These are phyloP conservation scores for Alternaria alternata DNA, from an alignment of 2,329 filamentous ascomycete species.

Conservation along the genomic window DNA sequence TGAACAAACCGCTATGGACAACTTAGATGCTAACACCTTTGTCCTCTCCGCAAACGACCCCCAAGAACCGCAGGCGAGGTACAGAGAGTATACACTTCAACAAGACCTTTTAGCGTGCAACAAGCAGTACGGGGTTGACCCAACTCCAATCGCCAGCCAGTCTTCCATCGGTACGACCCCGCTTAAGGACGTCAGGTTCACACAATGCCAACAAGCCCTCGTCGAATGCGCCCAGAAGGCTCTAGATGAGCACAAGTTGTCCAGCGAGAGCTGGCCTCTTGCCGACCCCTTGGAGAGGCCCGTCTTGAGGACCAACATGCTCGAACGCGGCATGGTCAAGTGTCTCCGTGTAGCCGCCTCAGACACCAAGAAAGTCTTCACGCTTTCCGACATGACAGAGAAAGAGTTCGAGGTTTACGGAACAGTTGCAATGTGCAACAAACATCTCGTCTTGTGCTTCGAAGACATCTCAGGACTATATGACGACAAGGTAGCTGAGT, in stretches of 20 bases:
- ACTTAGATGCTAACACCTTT: background rate
- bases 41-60: background rate
- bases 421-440: background rate
- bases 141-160: background rate
- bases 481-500: background rate
- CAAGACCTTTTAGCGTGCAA: background rate
- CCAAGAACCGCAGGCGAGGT: background rate
- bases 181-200: background rate
- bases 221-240: background rate
- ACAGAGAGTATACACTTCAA: background rate
- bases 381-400: background rate
- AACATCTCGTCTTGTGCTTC: background rate
- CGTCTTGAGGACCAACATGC: background rate
- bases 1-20: background rate
- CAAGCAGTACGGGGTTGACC: background rate
- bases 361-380: background rate
- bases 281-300: background rate
- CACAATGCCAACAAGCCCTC: background rate
- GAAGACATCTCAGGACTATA: background rate
- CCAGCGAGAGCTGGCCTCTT: background rate
- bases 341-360: background rate
- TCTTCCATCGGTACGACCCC: background rate
- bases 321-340: background rate
- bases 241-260: background rate
- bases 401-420: background rate